Evolutionary conservation across 2,329 filamentous ascomycete genomes (phyloP).

Genomic region (Nemania bipapillata): DNA sequence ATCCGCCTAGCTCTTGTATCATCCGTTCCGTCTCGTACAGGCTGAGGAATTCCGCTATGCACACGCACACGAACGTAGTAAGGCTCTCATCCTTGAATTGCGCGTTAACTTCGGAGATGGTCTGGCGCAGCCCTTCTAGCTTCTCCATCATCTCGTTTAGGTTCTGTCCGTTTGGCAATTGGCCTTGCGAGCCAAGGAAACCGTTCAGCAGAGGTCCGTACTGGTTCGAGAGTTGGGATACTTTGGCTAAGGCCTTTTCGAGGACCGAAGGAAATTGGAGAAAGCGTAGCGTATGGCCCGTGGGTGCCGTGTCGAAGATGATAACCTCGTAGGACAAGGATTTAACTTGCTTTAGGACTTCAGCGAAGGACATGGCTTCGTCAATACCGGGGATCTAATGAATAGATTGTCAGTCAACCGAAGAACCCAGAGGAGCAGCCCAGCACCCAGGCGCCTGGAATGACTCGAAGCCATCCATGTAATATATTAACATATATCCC

Average conservation of each 20-base stretch:
- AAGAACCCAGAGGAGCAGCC: background rate
- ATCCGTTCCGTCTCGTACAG: slow-evolving; percentile 99
- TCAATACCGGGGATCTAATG: slow-evolving; percentile 93
- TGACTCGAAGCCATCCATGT: background rate
- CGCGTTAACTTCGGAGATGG: slow-evolving; percentile 93
- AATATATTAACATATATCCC: background rate
- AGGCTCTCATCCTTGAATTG: slow-evolving; percentile 98
- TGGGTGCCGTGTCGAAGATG: slow-evolving; percentile 98
- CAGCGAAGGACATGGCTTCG: slow-evolving; percentile 99
- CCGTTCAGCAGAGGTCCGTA: slow-evolving; percentile 97
- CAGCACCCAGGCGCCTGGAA: background rate
- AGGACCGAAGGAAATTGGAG: slow-evolving; percentile 97
- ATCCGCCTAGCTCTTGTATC: slow-evolving; percentile 96
- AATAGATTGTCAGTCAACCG: slow-evolving; percentile 25
- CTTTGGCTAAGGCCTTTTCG: slow-evolving; percentile 97
- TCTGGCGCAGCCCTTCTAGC: slow-evolving; percentile 91
- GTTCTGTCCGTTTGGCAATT: slow-evolving; percentile 89
- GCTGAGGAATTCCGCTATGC: slow-evolving; percentile 95
- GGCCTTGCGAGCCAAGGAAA: slow-evolving; percentile 80
- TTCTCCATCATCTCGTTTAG: slow-evolving; percentile 92
- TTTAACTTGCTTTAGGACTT: slow-evolving; percentile 99
- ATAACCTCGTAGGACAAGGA: slow-evolving; percentile 98
- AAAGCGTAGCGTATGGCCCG: slow-evolving; percentile 97
- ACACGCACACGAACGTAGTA: slow-evolving; percentile 97
- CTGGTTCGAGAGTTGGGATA: slow-evolving; percentile 91